A percentile compares a stretch with the other conserved stretches of the same genome.
Conservation (phyloP, 176 grass and related monocot species). For the Cocos nucifera region DNA sequence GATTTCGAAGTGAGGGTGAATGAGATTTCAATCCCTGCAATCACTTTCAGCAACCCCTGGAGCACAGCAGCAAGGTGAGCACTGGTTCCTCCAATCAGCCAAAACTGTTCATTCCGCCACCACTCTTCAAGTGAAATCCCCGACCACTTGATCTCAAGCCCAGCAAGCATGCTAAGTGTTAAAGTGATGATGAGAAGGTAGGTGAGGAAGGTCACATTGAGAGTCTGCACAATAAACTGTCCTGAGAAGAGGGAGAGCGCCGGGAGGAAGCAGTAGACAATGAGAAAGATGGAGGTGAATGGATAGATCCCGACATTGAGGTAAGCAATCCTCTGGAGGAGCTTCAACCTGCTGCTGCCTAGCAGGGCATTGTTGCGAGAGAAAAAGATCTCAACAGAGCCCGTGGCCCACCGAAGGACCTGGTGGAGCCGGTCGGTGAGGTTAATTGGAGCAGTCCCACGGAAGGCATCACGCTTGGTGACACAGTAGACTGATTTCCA, state of each 20-base stretch:
- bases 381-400: slow-evolving; percentile 98
- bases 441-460: slow-evolving; percentile 89
- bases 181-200: slow-evolving; percentile 78
- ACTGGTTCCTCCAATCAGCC: slow-evolving; percentile 90
- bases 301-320: slow-evolving; percentile 97
- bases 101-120: slow-evolving; percentile 99
- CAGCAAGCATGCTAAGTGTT: slow-evolving; percentile 52
- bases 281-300: slow-evolving; percentile 94
- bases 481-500: slow-evolving; percentile 99
- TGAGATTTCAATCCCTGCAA: slow-evolving; percentile 93
- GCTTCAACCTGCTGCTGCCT: slow-evolving; percentile 70
- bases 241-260: slow-evolving; percentile 87
- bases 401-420: slow-evolving; percentile 93
- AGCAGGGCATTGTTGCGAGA: slow-evolving; percentile 90
- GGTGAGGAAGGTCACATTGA: slow-evolving; percentile 69
- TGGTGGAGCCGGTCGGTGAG: slow-evolving; percentile 95
- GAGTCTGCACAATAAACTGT: slow-evolving; percentile 79
- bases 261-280: slow-evolving; percentile 97
- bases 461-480: slow-evolving; percentile 91
- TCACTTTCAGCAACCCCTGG: slow-evolving; percentile 85
- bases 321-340: slow-evolving; percentile 78
- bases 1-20: slow-evolving; percentile 96
- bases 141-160: slow-evolving; percentile 94
- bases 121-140: slow-evolving; percentile 85
- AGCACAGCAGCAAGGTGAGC: slow-evolving; percentile 84